Base-by-base conservation (phyloP, 495 filamentous ascomycete species). In the Penicillium salamii region DNA sequence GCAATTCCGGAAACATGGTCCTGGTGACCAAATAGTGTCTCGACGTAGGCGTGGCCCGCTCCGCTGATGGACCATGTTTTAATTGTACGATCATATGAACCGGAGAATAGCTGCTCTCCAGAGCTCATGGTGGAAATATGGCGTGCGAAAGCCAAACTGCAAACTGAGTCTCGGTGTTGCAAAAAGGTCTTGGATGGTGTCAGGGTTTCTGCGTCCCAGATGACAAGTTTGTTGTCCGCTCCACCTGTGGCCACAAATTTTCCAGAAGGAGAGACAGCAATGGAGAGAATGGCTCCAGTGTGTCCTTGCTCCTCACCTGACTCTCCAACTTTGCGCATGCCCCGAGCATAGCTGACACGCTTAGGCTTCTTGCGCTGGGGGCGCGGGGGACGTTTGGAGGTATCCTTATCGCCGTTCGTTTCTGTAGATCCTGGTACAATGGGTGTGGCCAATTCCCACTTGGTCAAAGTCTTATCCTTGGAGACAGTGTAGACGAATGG, bases 11-110 rank as follows among this genome's bases (percentile, higher is more conserved):
- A 76, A 33, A 97, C 87, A 52, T 85, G 78, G 61, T 97, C 93
- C 62, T 97, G 91, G 68, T 98, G 93, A 8, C 93, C 93, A 68
- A 96, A 96, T 1, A 98, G 76, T 0, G 93, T 97, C 62, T 97
- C 95, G 19, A 98, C 79, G 59, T 97, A 98, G 20, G 91, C 89
- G 46, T 75, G 74, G 12, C 74, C 74, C 1, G 71, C 66, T 15
- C 64, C 54, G 46, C 71, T 74, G 18, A 96, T 76, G 46, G 86
- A 92, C 86, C 88, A 95, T 18, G 88, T 81, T 65, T 91, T 95
- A 55, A 93, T 84, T 3, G 91, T 96, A 14, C 93, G 84, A 68
- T 98, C 93, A 57, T 84, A 85, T 6, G 87, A 90, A 37, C 83
- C 84, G 6, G 89, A 91, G 70, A 90, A 98, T 14, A 98, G 72